Percentiles rank a stretch among this genome's conserved stretches.
phyloP scores from a whole-genome alignment of 192 early-diverging fungal genomes.

The Phycomyces nitens region DNA sequence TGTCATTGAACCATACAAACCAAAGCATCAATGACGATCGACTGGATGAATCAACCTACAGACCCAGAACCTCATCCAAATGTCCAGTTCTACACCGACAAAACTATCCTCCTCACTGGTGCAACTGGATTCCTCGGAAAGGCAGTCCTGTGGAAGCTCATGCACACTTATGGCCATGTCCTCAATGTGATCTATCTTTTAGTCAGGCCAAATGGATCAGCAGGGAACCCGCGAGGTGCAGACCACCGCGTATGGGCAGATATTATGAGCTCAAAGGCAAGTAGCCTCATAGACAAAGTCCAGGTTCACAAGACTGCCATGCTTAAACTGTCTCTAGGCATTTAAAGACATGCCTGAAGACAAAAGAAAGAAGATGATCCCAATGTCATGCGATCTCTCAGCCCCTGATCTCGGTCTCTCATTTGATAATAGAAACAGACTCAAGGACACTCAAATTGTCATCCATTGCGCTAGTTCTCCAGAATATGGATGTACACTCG shows the following conservation, averaged over 20 bases:
- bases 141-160: slow-evolving; percentile 42
- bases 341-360: neutral
- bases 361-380: slow-evolving; percentile 36
- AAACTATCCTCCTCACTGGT: slow-evolving; percentile 45
- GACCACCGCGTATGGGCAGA: slow-evolving; percentile 8
- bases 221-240: slow-evolving; percentile 12
- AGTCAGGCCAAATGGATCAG: slow-evolving; percentile 19
- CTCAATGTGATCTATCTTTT: slow-evolving; percentile 27
- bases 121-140: slow-evolving; percentile 52
- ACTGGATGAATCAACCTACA: neutral
- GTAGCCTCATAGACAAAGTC: neutral
- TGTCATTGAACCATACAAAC: no score
- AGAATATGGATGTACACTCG: slow-evolving; percentile 43
- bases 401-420: slow-evolving; percentile 38
- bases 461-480: slow-evolving; percentile 47
- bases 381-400: slow-evolving; percentile 42
- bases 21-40: no score
- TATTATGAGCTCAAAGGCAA: slow-evolving; percentile 8
- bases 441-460: slow-evolving; percentile 34
- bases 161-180: slow-evolving; percentile 33
- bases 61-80: neutral
- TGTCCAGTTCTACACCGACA: slow-evolving; percentile 24
- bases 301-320: slow-evolving; percentile 29
- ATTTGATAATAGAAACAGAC: slow-evolving; percentile 28
- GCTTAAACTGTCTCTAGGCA: neutral